These are phyloP conservation scores for Pulveroboletus sp. DNA, from an alignment of 768 basidiomycete genomes.

Conservation along the genomic window DNA sequence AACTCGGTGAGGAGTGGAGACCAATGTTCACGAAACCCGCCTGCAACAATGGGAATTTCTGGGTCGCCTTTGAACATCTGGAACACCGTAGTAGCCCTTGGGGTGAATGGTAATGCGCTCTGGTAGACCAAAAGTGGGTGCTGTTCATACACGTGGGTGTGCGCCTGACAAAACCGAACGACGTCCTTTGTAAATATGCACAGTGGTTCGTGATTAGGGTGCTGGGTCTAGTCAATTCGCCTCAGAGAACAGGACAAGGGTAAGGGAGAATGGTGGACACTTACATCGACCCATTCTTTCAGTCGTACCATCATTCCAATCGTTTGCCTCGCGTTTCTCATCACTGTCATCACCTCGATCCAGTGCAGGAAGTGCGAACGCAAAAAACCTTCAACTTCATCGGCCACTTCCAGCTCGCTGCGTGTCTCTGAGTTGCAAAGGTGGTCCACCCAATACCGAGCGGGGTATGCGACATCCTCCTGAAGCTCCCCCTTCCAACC, in stretches of 20 bases:
- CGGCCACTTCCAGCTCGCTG: conserved; percentile 3
- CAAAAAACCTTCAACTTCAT: conserved; percentile 20
- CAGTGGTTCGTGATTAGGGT: conserved; percentile 13
- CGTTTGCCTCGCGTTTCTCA: conserved; percentile 30
- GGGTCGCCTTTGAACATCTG: conserved; percentile 25
- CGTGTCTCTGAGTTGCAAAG: conserved; percentile 13
- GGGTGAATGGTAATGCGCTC: conserved; percentile 30
- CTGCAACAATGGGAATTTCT: conserved; percentile 19
- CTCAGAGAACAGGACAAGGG: background rate
- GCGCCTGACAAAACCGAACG: conserved; percentile 31
- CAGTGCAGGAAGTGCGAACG: conserved; percentile 29
- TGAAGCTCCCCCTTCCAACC: conserved; percentile 14
- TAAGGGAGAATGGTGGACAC: background rate
- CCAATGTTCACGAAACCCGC: conserved; percentile 30
- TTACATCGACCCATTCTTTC: conserved; percentile 26
- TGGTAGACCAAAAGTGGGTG: conserved; percentile 31
- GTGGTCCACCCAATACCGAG: conserved; percentile 28
- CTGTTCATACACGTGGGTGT: conserved; percentile 28
- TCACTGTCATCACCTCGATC: conserved; percentile 31
- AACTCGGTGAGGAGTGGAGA: conserved; percentile 30
- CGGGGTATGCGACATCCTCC: conserved; percentile 26
- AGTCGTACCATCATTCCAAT: conserved; percentile 24
- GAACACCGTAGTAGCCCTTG: conserved; percentile 23
- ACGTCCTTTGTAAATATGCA: conserved; percentile 21
- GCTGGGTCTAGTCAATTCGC: conserved; percentile 10